phyloP scores from a whole-genome alignment of 352 stramenopile species.

The Phytophthora colocasiae region DNA sequence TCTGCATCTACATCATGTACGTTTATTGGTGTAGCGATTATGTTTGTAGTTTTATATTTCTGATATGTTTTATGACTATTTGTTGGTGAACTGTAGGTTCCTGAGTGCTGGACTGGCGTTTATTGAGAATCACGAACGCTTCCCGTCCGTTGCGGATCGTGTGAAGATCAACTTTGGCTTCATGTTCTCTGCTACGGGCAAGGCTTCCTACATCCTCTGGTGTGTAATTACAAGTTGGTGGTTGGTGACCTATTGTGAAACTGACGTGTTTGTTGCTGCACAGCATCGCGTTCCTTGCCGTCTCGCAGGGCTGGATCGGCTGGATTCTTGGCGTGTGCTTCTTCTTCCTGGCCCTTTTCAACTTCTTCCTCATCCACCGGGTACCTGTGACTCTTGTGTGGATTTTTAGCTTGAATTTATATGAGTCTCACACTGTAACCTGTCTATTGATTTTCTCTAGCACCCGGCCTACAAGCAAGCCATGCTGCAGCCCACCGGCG shows the following conservation, averaged over 20 bases:
- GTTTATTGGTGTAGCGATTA: neutral
- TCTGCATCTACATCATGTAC: slow-evolving; percentile 88
- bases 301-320: slow-evolving; percentile 85
- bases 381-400: slow-evolving; percentile 47
- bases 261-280: slow-evolving; percentile 18
- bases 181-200: slow-evolving; percentile 89
- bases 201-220: slow-evolving; percentile 85
- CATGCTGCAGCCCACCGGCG: slow-evolving; percentile 68
- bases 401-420: slow-evolving; percentile 17
- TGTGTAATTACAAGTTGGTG: slow-evolving; percentile 35
- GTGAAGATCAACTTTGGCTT: slow-evolving; percentile 91
- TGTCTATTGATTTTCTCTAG: slow-evolving; percentile 31
- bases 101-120: slow-evolving; percentile 73
- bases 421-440: slow-evolving; percentile 8
- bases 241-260: neutral
- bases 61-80: neutral
- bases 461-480: slow-evolving; percentile 81
- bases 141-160: slow-evolving; percentile 77
- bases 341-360: slow-evolving; percentile 79
- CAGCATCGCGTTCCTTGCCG: slow-evolving; percentile 82
- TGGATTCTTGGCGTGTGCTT: slow-evolving; percentile 79
- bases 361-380: slow-evolving; percentile 88
- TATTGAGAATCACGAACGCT: slow-evolving; percentile 87
- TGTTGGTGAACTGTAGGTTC: slow-evolving; percentile 42
- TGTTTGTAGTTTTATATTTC: no score